These are phyloP conservation scores for Magnaporthiopsis poae DNA, from an alignment of 2,329 filamentous ascomycete genomes.

Conservation along the genomic window DNA sequence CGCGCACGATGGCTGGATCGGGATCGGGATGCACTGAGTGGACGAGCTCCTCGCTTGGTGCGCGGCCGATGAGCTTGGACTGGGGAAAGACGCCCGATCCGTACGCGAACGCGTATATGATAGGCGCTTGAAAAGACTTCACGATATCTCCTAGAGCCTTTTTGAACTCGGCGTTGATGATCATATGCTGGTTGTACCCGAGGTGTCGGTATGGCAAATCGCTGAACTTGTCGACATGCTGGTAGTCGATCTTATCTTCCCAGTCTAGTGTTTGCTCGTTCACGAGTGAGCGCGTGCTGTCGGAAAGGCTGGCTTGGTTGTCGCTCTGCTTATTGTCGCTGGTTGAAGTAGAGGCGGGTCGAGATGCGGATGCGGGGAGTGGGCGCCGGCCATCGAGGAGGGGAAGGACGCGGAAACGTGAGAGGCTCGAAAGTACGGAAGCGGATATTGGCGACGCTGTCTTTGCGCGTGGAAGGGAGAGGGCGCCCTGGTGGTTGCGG, in stretches of 20 bases:
- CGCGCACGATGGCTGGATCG: slow-evolving; percentile 68
- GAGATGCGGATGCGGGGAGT: background rate
- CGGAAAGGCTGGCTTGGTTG: background rate
- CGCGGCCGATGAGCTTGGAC: slow-evolving; percentile 37
- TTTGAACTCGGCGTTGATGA: slow-evolving; percentile 92
- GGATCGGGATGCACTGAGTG: slow-evolving; percentile 70
- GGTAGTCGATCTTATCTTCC: slow-evolving; percentile 63
- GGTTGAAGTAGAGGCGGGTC: background rate
- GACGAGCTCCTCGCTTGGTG: slow-evolving; percentile 46
- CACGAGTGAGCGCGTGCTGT: background rate
- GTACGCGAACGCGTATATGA: slow-evolving; percentile 94
- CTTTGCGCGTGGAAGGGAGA: background rate
- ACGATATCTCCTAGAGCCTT: slow-evolving; percentile 77
- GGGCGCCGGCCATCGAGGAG: background rate
- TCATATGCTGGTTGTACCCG: slow-evolving; percentile 90
- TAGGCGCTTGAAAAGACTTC: slow-evolving; percentile 84
- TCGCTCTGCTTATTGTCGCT: background rate
- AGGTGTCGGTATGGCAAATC: slow-evolving; percentile 72
- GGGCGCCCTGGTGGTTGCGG: background rate
- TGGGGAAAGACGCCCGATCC: slow-evolving; percentile 95
- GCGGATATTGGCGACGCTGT: background rate
- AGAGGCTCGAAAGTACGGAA: background rate
- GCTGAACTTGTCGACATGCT: slow-evolving; percentile 60
- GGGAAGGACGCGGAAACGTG: background rate
- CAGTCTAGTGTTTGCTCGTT: slow-evolving; percentile 37